Base-by-base conservation (phyloP, 164 flowering plant species). In the Magnolia sinica region DNA sequence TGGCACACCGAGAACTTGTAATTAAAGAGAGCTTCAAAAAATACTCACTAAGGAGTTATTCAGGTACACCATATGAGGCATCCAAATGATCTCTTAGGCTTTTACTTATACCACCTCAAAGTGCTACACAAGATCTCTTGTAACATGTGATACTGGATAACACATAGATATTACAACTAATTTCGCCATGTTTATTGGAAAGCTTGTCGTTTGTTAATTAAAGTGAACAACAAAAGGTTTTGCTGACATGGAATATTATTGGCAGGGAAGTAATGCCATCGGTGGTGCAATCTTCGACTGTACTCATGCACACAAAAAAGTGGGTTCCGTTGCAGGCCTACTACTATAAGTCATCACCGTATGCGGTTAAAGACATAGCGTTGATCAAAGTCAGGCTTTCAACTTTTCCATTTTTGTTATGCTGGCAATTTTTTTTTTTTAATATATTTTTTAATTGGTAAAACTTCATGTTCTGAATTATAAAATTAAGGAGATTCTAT, bases 361-460 rank as follows among this genome's bases (percentile, higher is more conserved):
- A 96, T 84, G 98, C 96, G 58, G 94, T 93, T 27, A 98, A 96
- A 84, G 98, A 96, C 81, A 90, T 96, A 79, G 98, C 98, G 16
- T 91, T 96, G 98, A 98, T 96, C 64, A 93, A 94, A 86, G 99
- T 92, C 81, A 84, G 88, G 63, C 29, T 51, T 68, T 16, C 27
- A 31, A 24, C 29, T 68, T 11, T 16, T 55, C 18, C 18, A 55
- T 55, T 10, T 55, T 2, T 37, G 45, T 37, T 16, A 55, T 6
- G 61, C 8, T 8, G 61, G 61, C 16, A 16, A 1, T 2, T 16
- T 16, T 1, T 27, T 27, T 1, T 1, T 27, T 1, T 27, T 27
- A 27, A 23, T n/a, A n/a, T n/a, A 0, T 23, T 27, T 27, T 27
- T 27, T 27, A 27, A 1, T 27, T 27, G 29, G 29, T 27, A 27